Conservation (phyloP, 495 filamentous ascomycete species). For the Aspergillus ellipticus region DNA sequence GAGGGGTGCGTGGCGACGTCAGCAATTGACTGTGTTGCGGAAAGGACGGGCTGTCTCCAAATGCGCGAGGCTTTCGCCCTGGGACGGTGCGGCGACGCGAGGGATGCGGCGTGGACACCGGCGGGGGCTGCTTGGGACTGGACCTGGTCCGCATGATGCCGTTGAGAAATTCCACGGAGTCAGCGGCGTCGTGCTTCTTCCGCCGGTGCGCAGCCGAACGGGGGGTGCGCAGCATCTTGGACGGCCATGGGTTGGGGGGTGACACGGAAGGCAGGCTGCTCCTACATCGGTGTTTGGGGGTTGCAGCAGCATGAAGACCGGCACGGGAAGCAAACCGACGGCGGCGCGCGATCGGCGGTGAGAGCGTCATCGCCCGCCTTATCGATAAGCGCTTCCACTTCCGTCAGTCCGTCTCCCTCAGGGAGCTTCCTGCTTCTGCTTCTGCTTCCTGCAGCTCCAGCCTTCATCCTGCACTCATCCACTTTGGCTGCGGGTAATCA, state of each 20-base stretch:
- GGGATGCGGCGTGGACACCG: neutral
- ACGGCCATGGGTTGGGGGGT: too few relatives aligned
- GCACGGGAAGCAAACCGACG: neutral
- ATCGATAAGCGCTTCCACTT: neutral
- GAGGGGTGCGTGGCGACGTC: neutral
- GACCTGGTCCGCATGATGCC: conserved; percentile 9
- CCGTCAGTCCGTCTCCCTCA: too few relatives aligned
- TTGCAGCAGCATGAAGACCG: too few relatives aligned
- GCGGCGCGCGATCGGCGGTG: neutral
- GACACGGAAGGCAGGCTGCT: too few relatives aligned
- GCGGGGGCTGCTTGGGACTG: too few relatives aligned
- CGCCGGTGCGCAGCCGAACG: conserved; percentile 8
- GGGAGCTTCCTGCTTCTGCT: too few relatives aligned
- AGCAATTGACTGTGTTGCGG: neutral
- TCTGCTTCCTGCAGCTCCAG: too few relatives aligned
- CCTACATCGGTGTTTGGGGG: too few relatives aligned
- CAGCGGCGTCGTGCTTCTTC: conserved; percentile 13
- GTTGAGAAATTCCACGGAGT: conserved; percentile 21
- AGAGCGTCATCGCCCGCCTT: neutral
- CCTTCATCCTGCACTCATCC: too few relatives aligned
- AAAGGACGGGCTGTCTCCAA: neutral
- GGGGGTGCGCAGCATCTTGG: conserved; percentile 10
- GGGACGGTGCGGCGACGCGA: neutral
- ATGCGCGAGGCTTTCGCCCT: neutral
- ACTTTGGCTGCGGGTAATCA: too few relatives aligned